Conservation (phyloP, 1,139 yeast species). For the Scheffersomyces segobiensis region DNA sequence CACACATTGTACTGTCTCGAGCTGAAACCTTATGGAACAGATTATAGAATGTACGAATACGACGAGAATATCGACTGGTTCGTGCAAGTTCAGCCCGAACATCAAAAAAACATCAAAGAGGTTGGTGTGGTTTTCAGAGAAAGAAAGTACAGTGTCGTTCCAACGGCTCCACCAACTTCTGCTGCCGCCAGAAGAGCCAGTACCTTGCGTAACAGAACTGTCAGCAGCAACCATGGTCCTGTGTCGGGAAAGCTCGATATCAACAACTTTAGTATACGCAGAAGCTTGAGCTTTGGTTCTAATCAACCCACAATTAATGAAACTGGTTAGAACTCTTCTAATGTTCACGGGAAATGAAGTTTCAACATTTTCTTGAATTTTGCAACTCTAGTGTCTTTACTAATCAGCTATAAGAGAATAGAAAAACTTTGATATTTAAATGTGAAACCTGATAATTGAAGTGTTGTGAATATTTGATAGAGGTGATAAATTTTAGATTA, state of each 20-base stretch:
- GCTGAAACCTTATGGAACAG: slow-evolving; percentile 93
- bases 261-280: slow-evolving; percentile 11
- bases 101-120: slow-evolving; percentile 58
- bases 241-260: neutral
- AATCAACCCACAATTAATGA: slow-evolving; percentile 7
- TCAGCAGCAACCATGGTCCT: slow-evolving; percentile 2
- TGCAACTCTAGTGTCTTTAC: neutral
- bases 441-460: neutral
- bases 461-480: neutral
- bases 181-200: neutral
- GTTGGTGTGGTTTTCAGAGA: slow-evolving; percentile 68
- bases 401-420: neutral
- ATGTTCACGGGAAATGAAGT: slow-evolving; percentile 11
- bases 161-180: slow-evolving; percentile 62
- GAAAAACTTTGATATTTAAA: too few species aligned
- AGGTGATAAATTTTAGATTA: neutral
- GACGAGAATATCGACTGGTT: slow-evolving; percentile 81
- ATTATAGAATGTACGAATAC: slow-evolving; percentile 85
- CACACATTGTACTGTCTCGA: slow-evolving; percentile 89
- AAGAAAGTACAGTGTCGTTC: slow-evolving; percentile 69
- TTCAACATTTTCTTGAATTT: slow-evolving; percentile 1
- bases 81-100: slow-evolving; percentile 68
- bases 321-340: neutral
- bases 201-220: neutral
- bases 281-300: slow-evolving; percentile 17